phyloP scores from a whole-genome alignment of 768 basidiomycete species.

The Grammothele lineata region DNA sequence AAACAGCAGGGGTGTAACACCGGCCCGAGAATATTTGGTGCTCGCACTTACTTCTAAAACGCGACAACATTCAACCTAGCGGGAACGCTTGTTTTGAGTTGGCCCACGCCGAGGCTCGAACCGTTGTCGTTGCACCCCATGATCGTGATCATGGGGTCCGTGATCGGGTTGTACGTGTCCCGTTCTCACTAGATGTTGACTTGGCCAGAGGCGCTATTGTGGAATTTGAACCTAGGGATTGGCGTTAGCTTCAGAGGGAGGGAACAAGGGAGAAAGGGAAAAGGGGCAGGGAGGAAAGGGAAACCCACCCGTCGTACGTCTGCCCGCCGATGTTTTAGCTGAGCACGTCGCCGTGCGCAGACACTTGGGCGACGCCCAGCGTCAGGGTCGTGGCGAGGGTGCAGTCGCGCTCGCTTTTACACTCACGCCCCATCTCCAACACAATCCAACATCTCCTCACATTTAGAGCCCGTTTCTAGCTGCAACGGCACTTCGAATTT shows the following conservation, averaged over 20 bases:
- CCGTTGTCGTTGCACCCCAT: slow-evolving; percentile 36
- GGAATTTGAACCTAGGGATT: slow-evolving; percentile 32
- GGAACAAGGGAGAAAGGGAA: background rate
- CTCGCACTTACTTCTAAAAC: too few species aligned
- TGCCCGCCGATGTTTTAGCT: slow-evolving; percentile 30
- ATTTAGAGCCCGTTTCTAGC: too few species aligned
- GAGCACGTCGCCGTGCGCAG: slow-evolving; percentile 37
- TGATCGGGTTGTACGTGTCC: slow-evolving; percentile 38
- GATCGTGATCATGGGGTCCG: slow-evolving; percentile 27
- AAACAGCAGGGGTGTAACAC: slow-evolving; percentile 13
- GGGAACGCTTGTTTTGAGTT: too few species aligned
- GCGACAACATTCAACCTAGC: too few species aligned
- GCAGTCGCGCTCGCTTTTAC: too few species aligned
- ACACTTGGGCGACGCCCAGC: slow-evolving; percentile 19
- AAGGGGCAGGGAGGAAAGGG: background rate
- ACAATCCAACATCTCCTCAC: too few species aligned
- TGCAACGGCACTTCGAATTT: too few species aligned
- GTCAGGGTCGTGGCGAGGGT: slow-evolving; percentile 16
- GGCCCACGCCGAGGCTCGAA: slow-evolving; percentile 27
- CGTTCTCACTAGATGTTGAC: slow-evolving; percentile 35
- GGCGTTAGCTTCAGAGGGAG: too few species aligned
- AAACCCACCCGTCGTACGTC: slow-evolving; percentile 29
- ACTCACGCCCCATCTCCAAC: too few species aligned
- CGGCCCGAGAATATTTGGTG: too few species aligned
- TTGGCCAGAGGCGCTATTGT: slow-evolving; percentile 37